Conservation (phyloP, 2,329 filamentous ascomycete species). For the Cadophora gregata region DNA sequence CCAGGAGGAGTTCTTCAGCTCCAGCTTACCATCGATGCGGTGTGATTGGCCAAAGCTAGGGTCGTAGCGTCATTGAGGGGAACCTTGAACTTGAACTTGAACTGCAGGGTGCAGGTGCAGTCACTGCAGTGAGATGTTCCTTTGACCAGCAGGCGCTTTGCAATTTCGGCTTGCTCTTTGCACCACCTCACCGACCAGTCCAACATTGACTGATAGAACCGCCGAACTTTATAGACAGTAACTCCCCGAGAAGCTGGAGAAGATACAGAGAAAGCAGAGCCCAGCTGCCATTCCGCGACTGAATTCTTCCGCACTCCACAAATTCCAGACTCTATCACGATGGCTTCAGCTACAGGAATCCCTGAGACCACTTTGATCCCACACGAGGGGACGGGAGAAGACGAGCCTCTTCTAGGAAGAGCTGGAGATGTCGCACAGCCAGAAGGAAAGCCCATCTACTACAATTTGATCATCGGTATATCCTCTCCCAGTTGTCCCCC, state of each 20-base stretch:
- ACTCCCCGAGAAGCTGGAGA: not conserved
- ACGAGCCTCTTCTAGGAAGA: slow-evolving; percentile 73
- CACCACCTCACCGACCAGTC: not conserved
- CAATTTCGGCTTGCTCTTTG: not conserved
- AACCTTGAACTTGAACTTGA: not conserved
- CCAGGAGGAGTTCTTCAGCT: slow-evolving; percentile 2
- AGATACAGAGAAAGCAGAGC: not conserved
- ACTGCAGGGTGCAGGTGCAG: slow-evolving; percentile 1
- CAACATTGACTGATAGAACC: not conserved
- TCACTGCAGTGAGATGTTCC: not conserved
- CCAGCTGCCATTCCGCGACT: not conserved
- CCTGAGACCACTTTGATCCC: slow-evolving; percentile 55
- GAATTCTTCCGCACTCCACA: not conserved
- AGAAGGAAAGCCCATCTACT: slow-evolving; percentile 65
- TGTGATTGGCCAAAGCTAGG: slow-evolving; percentile 33
- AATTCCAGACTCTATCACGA: slow-evolving; percentile 44
- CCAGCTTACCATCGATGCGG: slow-evolving; percentile 22
- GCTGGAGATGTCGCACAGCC: slow-evolving; percentile 76
- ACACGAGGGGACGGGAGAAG: slow-evolving; percentile 53
- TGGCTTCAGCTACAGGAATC: slow-evolving; percentile 74
- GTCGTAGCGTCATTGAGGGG: slow-evolving; percentile 29
- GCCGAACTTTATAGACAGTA: not conserved
- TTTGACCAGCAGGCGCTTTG: not conserved
- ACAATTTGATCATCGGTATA: slow-evolving; percentile 77
- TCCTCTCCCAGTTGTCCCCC: not conserved